Conservation (phyloP, 176 grass and related monocot genomes). For the Microstegium vimineum region DNA sequence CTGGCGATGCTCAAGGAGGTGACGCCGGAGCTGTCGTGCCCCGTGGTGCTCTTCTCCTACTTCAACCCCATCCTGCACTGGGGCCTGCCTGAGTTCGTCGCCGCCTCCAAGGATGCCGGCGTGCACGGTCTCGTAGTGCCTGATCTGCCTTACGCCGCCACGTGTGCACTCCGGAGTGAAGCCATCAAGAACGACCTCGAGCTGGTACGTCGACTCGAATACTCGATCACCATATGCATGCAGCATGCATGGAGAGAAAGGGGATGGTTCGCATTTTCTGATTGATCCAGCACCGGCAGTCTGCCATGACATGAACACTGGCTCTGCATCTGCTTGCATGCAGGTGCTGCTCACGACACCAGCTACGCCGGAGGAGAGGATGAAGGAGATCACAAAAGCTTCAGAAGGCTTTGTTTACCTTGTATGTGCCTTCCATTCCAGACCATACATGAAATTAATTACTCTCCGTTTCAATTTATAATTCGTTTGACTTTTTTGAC, state of each 20-base stretch:
- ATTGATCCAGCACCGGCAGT: background rate
- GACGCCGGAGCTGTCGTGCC: slow-evolving; percentile 72
- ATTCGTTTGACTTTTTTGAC: too few species aligned
- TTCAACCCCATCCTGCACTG: slow-evolving; percentile 55
- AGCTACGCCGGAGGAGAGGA: slow-evolving; percentile 62
- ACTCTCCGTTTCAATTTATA: too few species aligned
- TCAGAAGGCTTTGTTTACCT: slow-evolving; percentile 78
- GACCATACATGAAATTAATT: too few species aligned
- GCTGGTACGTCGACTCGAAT: slow-evolving; percentile 34
- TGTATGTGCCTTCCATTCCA: slow-evolving; percentile 41
- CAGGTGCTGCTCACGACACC: slow-evolving; percentile 77
- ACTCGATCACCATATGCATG: too few species aligned
- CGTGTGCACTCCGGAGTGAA: slow-evolving; percentile 43
- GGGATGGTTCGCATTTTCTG: too few species aligned
- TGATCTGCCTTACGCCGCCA: slow-evolving; percentile 50
- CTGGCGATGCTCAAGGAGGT: slow-evolving; percentile 85
- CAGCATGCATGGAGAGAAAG: too few species aligned
- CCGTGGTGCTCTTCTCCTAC: slow-evolving; percentile 79
- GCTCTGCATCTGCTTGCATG: background rate
- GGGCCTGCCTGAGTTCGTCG: slow-evolving; percentile 46
- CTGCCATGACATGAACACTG: background rate
- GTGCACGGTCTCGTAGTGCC: slow-evolving; percentile 61
- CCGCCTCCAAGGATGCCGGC: slow-evolving; percentile 42
- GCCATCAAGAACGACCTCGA: slow-evolving; percentile 64
- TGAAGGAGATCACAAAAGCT: slow-evolving; percentile 58